A percentile compares a stretch with the other conserved stretches of the same genome.
Evolutionary conservation across 2,329 filamentous ascomycete genomes (phyloP).

Genomic region (Alternaria gansuensis): DNA sequence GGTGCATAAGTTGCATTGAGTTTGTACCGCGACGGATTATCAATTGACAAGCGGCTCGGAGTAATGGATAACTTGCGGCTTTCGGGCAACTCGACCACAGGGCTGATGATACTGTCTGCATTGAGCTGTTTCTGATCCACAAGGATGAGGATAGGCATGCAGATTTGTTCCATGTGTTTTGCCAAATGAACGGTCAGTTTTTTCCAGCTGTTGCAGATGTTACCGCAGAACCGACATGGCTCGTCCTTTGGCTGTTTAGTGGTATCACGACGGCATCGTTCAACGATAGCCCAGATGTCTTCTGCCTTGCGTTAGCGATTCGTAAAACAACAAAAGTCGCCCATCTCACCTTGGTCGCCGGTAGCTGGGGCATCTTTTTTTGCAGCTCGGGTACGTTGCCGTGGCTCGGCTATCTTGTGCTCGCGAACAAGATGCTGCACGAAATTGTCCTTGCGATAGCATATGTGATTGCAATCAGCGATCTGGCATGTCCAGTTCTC

Average conservation of each 20-base stretch:
- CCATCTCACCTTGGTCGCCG: slow-evolving; percentile 40
- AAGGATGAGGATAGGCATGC: slow-evolving; percentile 74
- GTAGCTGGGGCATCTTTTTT: slow-evolving; percentile 42
- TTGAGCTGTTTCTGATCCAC: slow-evolving; percentile 53
- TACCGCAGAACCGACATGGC: slow-evolving; percentile 87
- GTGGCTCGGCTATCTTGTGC: slow-evolving; percentile 86
- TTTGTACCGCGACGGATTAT: slow-evolving; percentile 45
- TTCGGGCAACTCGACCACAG: slow-evolving; percentile 50
- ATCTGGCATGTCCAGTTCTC: slow-evolving; percentile 92
- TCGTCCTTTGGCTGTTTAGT: slow-evolving; percentile 73
- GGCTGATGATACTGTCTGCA: slow-evolving; percentile 51
- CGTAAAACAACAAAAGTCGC: neutral
- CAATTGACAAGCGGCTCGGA: slow-evolving; percentile 41
- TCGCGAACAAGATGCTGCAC: slow-evolving; percentile 90
- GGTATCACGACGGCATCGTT: slow-evolving; percentile 78
- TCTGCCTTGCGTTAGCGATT: slow-evolving; percentile 55
- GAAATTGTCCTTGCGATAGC: slow-evolving; percentile 91
- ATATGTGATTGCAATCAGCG: slow-evolving; percentile 80
- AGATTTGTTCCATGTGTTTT: slow-evolving; percentile 93
- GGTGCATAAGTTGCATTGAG: slow-evolving; percentile 44
- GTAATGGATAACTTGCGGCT: slow-evolving; percentile 45
- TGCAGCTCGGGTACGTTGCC: slow-evolving; percentile 68
- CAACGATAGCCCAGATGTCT: slow-evolving; percentile 78
- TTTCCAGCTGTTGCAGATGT: slow-evolving; percentile 84
- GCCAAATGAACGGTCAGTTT: slow-evolving; percentile 92